A percentile compares a stretch with the other conserved stretches of the same genome.
Evolutionary conservation across 768 basidiomycete species (phyloP).

Genomic region (Mycena crocata): DNA sequence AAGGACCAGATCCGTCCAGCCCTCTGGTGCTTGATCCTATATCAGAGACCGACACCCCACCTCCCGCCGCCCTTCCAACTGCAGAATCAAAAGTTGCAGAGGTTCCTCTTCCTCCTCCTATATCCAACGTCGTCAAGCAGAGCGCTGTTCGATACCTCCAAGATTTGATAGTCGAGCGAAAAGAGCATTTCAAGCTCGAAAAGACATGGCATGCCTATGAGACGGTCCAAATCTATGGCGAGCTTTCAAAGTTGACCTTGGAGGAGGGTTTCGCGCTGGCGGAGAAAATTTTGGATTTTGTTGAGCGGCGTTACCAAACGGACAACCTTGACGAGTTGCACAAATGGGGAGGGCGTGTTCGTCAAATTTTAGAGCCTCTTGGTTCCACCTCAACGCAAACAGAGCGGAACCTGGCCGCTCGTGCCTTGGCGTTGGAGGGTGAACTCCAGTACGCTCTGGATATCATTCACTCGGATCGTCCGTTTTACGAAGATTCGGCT

Average conservation of each 20-base stretch:
- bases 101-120: background rate
- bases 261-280: conserved; percentile 33
- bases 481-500: conserved; percentile 36
- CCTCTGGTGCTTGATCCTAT: conserved; percentile 23
- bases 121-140: background rate
- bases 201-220: conserved; percentile 44
- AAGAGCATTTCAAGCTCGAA: conserved; percentile 41
- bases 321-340: conserved; percentile 25
- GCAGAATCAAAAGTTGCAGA: background rate
- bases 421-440: conserved; percentile 27
- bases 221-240: conserved; percentile 34
- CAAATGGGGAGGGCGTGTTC: conserved; percentile 21
- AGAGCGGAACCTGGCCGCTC: conserved; percentile 10
- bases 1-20: conserved; percentile 2
- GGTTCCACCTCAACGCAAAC: conserved; percentile 3
- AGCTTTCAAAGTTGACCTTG: conserved; percentile 37
- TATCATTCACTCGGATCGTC: conserved; percentile 39
- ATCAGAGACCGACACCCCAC: conserved; percentile 30
- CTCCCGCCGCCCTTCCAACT: background rate
- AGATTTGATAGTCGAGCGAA: conserved; percentile 2
- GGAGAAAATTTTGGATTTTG: conserved; percentile 32
- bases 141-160: conserved; percentile 14
- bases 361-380: conserved; percentile 14
- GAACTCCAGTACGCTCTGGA: conserved; percentile 48
- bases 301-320: conserved; percentile 32